Evolutionary conservation across 768 basidiomycete genomes (phyloP).

Genomic region (Mycena vitilis): DNA sequence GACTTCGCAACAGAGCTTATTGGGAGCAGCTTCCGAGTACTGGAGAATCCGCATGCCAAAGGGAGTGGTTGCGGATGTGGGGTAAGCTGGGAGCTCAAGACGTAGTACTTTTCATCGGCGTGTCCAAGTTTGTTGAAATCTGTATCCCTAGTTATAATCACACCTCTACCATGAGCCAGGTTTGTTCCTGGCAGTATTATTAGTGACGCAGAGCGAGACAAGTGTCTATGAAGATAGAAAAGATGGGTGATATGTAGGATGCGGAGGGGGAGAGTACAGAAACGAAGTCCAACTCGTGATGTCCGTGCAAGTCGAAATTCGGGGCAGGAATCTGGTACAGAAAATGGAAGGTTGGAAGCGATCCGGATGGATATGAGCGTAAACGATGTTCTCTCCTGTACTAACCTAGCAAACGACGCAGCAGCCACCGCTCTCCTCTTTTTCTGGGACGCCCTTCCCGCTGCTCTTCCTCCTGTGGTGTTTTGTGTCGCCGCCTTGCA

Average conservation of each 20-base stretch:
- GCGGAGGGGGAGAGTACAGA: conserved; percentile 20
- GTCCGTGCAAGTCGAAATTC: conserved; percentile 31
- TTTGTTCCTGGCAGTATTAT: conserved; percentile 15
- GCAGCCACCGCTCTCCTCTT: conserved; percentile 65
- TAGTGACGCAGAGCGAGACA: conserved; percentile 24
- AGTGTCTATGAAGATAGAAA: conserved; percentile 32
- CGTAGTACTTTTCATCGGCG: conserved; percentile 3
- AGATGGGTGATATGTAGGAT: conserved; percentile 30
- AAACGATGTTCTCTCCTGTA: conserved; percentile 23
- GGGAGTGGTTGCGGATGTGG: conserved; percentile 95
- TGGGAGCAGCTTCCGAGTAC: conserved; percentile 87
- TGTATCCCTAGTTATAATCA: conserved; percentile 23
- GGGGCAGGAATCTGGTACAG: conserved; percentile 27
- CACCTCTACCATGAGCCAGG: conserved; percentile 6
- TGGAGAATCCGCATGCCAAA: conserved; percentile 90
- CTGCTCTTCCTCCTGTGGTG: conserved; percentile 69
- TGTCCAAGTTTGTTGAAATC: neutral
- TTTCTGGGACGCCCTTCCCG: conserved; percentile 53
- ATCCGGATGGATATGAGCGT: conserved; percentile 18
- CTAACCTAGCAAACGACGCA: conserved; percentile 72
- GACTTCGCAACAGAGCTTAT: conserved; percentile 96
- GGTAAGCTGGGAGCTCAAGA: conserved; percentile 92
- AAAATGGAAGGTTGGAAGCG: conserved; percentile 20
- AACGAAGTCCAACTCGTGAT: conserved; percentile 25
- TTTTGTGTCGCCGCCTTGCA: conserved; percentile 56